These are phyloP conservation scores for Taxillus chinensis DNA, from an alignment of 164 flowering plant species.

Conservation along the genomic window DNA sequence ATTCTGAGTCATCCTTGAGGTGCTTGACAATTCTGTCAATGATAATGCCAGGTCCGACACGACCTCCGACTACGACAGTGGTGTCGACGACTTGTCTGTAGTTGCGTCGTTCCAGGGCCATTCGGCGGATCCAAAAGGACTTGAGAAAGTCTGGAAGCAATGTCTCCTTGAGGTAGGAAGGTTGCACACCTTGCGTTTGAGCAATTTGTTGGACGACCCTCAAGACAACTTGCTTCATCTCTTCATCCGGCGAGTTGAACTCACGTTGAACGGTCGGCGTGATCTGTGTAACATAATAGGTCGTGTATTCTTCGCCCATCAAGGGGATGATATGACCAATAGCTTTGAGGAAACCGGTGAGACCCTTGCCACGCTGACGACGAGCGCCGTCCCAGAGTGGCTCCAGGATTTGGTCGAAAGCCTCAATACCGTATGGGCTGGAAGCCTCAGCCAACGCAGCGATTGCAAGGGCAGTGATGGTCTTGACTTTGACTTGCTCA, in stretches of 20 bases:
- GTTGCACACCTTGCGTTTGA: conserved; percentile 90
- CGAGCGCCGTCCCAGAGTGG: conserved; percentile 98
- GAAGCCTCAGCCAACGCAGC: conserved; percentile 99
- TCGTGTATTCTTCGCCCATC: conserved; percentile 93
- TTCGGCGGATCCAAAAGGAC: conserved; percentile 93
- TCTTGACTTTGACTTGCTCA: conserved; percentile 95
- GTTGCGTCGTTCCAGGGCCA: conserved; percentile 94
- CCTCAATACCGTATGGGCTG: conserved; percentile 97
- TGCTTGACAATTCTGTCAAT: conserved; percentile 93
- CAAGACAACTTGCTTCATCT: conserved; percentile 96
- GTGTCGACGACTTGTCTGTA: conserved; percentile 94
- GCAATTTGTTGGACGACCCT: conserved; percentile 98
- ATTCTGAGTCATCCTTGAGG: conserved; percentile 97
- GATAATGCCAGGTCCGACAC: conserved; percentile 91
- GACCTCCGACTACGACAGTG: conserved; percentile 90
- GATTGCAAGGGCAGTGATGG: conserved; percentile 84
- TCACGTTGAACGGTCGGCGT: conserved; percentile 84
- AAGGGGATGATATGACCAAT: conserved; percentile 96
- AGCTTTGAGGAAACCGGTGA: conserved; percentile 94
- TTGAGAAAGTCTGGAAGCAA: conserved; percentile 86
- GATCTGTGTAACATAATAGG: conserved; percentile 93
- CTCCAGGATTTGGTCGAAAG: conserved; percentile 92
- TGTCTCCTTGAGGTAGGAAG: conserved; percentile 76
- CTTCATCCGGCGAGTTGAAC: conserved; percentile 98
- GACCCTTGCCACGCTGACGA: conserved; percentile 89